phyloP scores from a whole-genome alignment of 2,329 filamentous ascomycete genomes.

The Scedosporium boydii region DNA sequence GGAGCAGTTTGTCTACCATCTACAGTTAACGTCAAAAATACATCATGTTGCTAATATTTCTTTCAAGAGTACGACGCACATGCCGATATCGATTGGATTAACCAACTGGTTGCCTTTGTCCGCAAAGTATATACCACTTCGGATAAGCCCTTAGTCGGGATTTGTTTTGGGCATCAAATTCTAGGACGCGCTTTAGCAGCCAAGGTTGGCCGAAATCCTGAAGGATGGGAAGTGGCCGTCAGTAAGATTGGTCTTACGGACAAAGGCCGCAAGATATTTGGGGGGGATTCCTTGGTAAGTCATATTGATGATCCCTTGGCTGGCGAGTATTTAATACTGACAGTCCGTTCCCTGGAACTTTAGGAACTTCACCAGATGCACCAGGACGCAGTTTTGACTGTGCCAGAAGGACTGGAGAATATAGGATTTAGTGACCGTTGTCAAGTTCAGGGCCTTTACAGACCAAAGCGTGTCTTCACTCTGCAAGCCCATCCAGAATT shows the following conservation, averaged over 20 bases:
- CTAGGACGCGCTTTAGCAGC: conserved; percentile 31
- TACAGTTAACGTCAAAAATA: too few species aligned
- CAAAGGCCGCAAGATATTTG: conserved; percentile 29
- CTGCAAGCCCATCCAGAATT: conserved; percentile 41
- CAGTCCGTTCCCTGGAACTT: too few species aligned
- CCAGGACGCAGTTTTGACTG: conserved; percentile 30
- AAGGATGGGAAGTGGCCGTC: conserved; percentile 36
- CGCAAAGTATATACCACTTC: conserved; percentile 18
- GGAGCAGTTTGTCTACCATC: conserved; percentile 18
- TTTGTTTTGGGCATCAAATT: conserved; percentile 41
- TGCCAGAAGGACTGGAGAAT: conserved; percentile 27
- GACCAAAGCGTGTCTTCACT: conserved; percentile 25
- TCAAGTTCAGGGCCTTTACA: conserved; percentile 32
- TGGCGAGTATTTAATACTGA: too few species aligned
- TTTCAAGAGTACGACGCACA: conserved; percentile 27
- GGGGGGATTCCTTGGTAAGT: conserved; percentile 22
- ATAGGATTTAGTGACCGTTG: conserved; percentile 31
- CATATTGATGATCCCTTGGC: too few species aligned
- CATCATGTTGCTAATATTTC: conserved; percentile 5
- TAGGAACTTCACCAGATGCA: conserved; percentile 38
- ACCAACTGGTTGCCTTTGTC: conserved; percentile 29
- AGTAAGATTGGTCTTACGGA: conserved; percentile 28
- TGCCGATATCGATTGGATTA: conserved; percentile 33
- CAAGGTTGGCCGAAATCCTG: conserved; percentile 25
- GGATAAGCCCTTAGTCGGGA: conserved; percentile 27